Conservation (phyloP, 2,329 filamentous ascomycete genomes). For the Penicillium sp. region DNA sequence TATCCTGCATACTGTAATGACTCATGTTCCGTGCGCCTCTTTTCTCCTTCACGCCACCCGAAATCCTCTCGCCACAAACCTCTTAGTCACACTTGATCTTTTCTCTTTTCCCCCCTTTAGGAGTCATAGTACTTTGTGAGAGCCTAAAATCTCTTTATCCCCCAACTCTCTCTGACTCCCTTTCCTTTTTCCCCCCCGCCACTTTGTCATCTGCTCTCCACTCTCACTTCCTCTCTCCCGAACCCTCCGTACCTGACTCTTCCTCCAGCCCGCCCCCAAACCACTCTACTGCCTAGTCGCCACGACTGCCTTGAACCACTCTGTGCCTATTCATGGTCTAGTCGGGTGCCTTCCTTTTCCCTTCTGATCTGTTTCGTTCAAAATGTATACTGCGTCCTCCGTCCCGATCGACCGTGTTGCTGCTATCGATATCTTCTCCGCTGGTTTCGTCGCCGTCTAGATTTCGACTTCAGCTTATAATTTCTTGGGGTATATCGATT, state of each 20-base stretch:
- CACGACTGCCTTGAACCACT: conserved; percentile 29
- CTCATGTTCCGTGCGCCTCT: neutral
- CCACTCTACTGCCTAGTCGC: conserved; percentile 13
- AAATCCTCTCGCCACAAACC: conserved; percentile 14
- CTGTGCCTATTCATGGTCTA: conserved; percentile 32
- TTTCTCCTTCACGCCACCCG: conserved; percentile 14
- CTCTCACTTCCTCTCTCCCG: neutral
- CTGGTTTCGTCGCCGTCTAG: conserved; percentile 22
- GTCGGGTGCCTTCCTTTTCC: conserved; percentile 26
- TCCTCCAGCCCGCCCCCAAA: neutral
- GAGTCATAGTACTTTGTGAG: neutral
- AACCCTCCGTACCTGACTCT: conserved; percentile 1
- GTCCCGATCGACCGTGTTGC: conserved; percentile 41
- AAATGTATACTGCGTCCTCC: conserved; percentile 42
- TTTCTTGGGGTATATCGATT: conserved; percentile 1
- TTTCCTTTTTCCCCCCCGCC: conserved; percentile 1
- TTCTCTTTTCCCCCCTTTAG: neutral
- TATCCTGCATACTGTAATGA: neutral
- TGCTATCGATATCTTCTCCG: conserved; percentile 33
- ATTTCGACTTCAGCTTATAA: neutral
- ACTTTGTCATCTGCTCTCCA: conserved; percentile 1
- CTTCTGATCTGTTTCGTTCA: conserved; percentile 24
- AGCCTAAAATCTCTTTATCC: conserved; percentile 10
- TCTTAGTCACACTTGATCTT: conserved; percentile 17
- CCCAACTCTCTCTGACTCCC: conserved; percentile 6